phyloP scores from a whole-genome alignment of 495 filamentous ascomycete genomes.

The Aspergillus baeticus region DNA sequence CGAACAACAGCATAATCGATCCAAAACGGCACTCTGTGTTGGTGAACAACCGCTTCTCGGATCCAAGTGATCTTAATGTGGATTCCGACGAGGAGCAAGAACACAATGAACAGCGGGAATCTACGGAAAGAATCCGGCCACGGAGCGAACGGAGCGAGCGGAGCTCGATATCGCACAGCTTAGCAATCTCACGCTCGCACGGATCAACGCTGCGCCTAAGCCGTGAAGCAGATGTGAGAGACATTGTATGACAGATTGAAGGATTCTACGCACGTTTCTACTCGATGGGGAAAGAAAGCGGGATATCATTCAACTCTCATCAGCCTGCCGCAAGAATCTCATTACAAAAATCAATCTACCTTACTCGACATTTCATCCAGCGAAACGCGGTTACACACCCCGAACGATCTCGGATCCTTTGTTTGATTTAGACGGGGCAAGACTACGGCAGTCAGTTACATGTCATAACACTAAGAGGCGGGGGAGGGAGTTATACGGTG shows the following conservation, averaged over 20 bases:
- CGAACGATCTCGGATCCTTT: background rate
- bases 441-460: conserved; percentile 18
- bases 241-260: conserved; percentile 6
- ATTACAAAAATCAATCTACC: background rate
- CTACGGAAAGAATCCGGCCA: conserved; percentile 2
- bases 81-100: conserved; percentile 14
- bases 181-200: background rate
- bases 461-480: background rate
- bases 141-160: conserved; percentile 13
- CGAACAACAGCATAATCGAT: conserved; percentile 51
- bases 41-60: conserved; percentile 56
- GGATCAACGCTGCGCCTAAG: background rate
- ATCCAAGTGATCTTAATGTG: conserved; percentile 22
- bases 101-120: conserved; percentile 1
- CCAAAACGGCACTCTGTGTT: conserved; percentile 43
- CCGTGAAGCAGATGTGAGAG: background rate
- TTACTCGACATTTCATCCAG: background rate
- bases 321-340: background rate
- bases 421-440: conserved; percentile 28
- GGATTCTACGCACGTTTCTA: background rate
- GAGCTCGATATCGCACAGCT: background rate
- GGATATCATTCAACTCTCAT: conserved; percentile 16
- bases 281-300: background rate
- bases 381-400: background rate
- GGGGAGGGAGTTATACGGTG: conserved; percentile 22